These are phyloP conservation scores for Fusarium equiseti DNA, from an alignment of 2,329 filamentous ascomycete species.

Conservation along the genomic window DNA sequence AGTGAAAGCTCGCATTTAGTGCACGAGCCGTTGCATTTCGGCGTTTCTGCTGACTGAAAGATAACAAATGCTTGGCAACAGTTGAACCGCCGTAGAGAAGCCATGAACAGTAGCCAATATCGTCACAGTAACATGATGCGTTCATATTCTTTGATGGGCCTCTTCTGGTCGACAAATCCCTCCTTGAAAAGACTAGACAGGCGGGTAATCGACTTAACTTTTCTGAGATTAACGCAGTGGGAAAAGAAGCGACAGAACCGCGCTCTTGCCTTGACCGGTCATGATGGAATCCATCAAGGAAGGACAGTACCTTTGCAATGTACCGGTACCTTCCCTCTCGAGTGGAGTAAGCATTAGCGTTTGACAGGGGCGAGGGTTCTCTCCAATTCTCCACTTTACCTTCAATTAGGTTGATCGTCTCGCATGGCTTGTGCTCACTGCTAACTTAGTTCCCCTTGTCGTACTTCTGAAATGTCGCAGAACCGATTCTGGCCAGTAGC, in stretches of 20 bases:
- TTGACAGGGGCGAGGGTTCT: slow-evolving; percentile 11
- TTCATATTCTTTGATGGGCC: not conserved
- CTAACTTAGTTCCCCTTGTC: slow-evolving; percentile 6
- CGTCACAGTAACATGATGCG: not conserved
- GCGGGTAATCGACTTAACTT: slow-evolving; percentile 1
- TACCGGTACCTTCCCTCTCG: slow-evolving; percentile 29
- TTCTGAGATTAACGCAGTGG: not conserved
- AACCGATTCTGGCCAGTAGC: slow-evolving; percentile 1
- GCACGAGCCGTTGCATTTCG: slow-evolving; percentile 3
- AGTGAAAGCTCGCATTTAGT: slow-evolving; percentile 16
- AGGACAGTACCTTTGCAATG: slow-evolving; percentile 30
- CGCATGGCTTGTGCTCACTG: slow-evolving; percentile 28
- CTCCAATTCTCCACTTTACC: slow-evolving; percentile 38
- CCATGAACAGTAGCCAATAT: not conserved
- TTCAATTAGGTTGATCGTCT: slow-evolving; percentile 40
- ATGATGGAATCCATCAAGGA: slow-evolving; percentile 9
- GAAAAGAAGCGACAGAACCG: slow-evolving; percentile 9
- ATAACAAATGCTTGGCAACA: slow-evolving; percentile 17
- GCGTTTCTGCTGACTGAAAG: slow-evolving; percentile 10
- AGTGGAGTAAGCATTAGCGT: slow-evolving; percentile 30
- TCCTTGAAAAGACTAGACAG: slow-evolving; percentile 4
- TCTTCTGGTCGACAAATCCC: not conserved
- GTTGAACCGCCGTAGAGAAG: not conserved
- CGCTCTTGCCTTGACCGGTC: slow-evolving; percentile 1
- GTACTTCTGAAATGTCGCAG: slow-evolving; percentile 18